A percentile compares a stretch with the other conserved stretches of the same genome.
Evolutionary conservation across 2,329 filamentous ascomycete species (phyloP).

Genomic region (Phyllosticta citriasiana): DNA sequence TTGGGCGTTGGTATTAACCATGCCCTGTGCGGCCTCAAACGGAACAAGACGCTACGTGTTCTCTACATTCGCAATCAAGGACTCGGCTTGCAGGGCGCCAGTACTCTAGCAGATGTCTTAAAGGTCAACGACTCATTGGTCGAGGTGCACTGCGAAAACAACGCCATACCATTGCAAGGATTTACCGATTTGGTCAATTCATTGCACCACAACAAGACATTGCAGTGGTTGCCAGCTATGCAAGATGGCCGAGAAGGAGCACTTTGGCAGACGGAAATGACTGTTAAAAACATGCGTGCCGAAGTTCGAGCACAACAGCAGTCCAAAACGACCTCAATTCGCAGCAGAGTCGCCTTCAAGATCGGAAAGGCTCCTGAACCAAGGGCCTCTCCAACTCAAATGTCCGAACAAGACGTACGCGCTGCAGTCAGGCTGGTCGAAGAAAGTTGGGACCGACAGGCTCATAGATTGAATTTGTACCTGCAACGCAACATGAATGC

Average conservation of each 20-base stretch:
- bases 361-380: constrained; percentile 21
- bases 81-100: constrained; percentile 58
- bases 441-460: constrained; percentile 41
- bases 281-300: constrained; percentile 44
- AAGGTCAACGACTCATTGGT: constrained; percentile 52
- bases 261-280: constrained; percentile 48
- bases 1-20: constrained; percentile 60
- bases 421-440: constrained; percentile 38
- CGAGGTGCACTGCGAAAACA: constrained; percentile 61
- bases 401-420: constrained; percentile 41
- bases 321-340: constrained; percentile 23
- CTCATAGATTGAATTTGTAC: constrained; percentile 37
- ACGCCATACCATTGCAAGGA: constrained; percentile 60
- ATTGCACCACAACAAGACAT: constrained; percentile 53
- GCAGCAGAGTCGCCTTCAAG: constrained; percentile 24
- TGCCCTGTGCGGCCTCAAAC: constrained; percentile 53
- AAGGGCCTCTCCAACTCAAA: constrained; percentile 16
- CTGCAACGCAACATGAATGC: constrained; percentile 38
- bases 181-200: constrained; percentile 61
- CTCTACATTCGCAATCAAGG: constrained; percentile 59
- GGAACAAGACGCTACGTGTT: constrained; percentile 51
- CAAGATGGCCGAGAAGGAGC: constrained; percentile 50
- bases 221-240: constrained; percentile 55
- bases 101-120: constrained; percentile 57
- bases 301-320: constrained; percentile 17